A percentile compares a stretch with the other conserved stretches of the same genome.
phyloP scores from a whole-genome alignment of 139 green algal species.

The Choricystis sp. region DNA sequence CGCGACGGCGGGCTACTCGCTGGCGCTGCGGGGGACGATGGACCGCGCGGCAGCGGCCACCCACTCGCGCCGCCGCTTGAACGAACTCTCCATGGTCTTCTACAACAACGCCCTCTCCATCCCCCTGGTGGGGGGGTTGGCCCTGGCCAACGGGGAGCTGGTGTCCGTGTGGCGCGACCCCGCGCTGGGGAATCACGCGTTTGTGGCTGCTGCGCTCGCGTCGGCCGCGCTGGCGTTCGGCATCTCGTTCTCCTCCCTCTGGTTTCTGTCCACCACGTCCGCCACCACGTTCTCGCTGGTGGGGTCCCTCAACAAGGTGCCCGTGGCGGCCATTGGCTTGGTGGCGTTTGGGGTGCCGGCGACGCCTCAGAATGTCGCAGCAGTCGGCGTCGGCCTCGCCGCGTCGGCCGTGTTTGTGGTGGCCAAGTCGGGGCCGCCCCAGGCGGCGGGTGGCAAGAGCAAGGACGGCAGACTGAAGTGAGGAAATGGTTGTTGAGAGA shows the following conservation, averaged over 20 bases:
- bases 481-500: no score
- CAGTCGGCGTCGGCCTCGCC: slow-evolving; percentile 56
- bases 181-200: slow-evolving; percentile 24
- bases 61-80: slow-evolving; percentile 19
- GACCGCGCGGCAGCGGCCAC: slow-evolving; percentile 35
- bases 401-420: slow-evolving; percentile 59
- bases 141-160: slow-evolving; percentile 34
- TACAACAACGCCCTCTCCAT: slow-evolving; percentile 92
- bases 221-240: slow-evolving; percentile 36
- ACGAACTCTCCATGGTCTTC: slow-evolving; percentile 55
- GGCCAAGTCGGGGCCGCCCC: slow-evolving; percentile 14
- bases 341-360: slow-evolving; percentile 56
- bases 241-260: slow-evolving; percentile 68
- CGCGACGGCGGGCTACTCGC: slow-evolving; percentile 42
- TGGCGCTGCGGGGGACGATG: slow-evolving; percentile 71
- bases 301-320: slow-evolving; percentile 79
- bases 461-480: no score
- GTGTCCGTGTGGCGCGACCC: slow-evolving; percentile 18
- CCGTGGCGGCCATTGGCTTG: slow-evolving; percentile 69
- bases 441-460: not conserved
- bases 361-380: slow-evolving; percentile 53
- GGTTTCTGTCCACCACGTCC: slow-evolving; percentile 82
- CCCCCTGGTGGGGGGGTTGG: slow-evolving; percentile 51
- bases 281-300: slow-evolving; percentile 82
- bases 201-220: slow-evolving; percentile 22